These are phyloP conservation scores for baker's yeast (Saccharomyces cerevisiae) DNA, from an alignment of 805 yeast genomes.

Conservation along the genomic window DNA sequence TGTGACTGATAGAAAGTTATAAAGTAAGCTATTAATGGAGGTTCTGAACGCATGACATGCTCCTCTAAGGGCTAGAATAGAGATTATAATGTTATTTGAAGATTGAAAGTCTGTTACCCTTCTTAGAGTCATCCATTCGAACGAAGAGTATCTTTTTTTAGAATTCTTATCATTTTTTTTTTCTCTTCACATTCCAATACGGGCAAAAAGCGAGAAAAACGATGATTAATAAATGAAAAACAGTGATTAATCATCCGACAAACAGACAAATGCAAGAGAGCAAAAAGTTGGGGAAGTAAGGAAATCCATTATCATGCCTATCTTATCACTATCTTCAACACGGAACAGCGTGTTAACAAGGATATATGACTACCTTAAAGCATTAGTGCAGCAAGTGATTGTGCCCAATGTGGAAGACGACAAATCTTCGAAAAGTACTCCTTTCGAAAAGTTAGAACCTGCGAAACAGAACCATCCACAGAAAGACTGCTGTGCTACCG, in stretches of 20 bases:
- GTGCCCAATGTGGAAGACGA: background rate
- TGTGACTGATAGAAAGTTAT: too few species aligned
- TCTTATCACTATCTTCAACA: background rate
- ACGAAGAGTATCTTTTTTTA: background rate
- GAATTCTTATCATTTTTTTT: background rate
- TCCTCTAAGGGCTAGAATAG: background rate
- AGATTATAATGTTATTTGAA: background rate
- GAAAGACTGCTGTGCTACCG: background rate
- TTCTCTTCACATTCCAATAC: background rate
- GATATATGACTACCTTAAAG: background rate
- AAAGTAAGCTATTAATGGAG: too few species aligned
- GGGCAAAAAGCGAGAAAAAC: background rate
- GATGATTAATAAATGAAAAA: background rate
- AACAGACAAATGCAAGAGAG: background rate
- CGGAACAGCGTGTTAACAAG: background rate
- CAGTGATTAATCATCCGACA: background rate
- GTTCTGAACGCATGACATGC: too few species aligned
- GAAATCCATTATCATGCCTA: background rate
- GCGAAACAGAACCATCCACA: background rate
- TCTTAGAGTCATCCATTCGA: background rate
- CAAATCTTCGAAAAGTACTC: background rate
- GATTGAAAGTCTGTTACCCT: background rate
- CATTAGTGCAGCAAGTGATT: background rate
- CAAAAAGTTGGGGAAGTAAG: background rate
- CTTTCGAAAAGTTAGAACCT: background rate